phyloP scores from a whole-genome alignment of 2,329 filamentous ascomycete species.

The Clarireedia homoeocarpa region DNA sequence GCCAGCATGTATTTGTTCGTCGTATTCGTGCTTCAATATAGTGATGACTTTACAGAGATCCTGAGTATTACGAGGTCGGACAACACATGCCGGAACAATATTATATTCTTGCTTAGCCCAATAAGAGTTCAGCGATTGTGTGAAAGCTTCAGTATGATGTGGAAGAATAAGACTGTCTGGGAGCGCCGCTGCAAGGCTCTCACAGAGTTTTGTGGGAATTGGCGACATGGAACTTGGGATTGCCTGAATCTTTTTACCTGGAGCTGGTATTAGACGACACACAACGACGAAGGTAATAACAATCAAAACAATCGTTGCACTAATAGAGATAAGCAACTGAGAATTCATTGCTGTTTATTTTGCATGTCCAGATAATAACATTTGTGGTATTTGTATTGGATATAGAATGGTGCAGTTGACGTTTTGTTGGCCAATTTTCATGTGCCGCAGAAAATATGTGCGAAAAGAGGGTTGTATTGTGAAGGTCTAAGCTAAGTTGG shows the following conservation, averaged over 20 bases:
- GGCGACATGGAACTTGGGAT: background rate
- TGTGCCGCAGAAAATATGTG: too few relatives aligned
- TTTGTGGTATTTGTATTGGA: too few relatives aligned
- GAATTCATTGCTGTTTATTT: background rate
- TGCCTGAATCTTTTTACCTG: background rate
- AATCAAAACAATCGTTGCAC: too few relatives aligned
- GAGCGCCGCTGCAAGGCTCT: background rate
- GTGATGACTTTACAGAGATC: constrained; percentile 5
- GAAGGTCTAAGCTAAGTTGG: too few relatives aligned
- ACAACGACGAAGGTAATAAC: too few relatives aligned
- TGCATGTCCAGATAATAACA: background rate
- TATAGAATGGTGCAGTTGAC: too few relatives aligned
- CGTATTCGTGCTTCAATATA: constrained; percentile 4
- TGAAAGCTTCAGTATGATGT: background rate
- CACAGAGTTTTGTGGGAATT: background rate
- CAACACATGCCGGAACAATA: constrained; percentile 7
- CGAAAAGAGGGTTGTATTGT: too few relatives aligned
- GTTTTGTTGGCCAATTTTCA: too few relatives aligned
- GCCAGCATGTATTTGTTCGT: background rate
- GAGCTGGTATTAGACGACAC: background rate
- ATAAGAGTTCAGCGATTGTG: constrained; percentile 1
- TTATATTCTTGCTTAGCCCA: constrained; percentile 10
- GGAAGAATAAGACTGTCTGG: background rate
- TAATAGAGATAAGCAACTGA: background rate
- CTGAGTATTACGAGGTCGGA: constrained; percentile 8